Percentiles rank a stretch among this genome's conserved stretches.
Evolutionary conservation across 2,329 filamentous ascomycete genomes (phyloP).

Genomic region (Verticillium nonalfalfae): DNA sequence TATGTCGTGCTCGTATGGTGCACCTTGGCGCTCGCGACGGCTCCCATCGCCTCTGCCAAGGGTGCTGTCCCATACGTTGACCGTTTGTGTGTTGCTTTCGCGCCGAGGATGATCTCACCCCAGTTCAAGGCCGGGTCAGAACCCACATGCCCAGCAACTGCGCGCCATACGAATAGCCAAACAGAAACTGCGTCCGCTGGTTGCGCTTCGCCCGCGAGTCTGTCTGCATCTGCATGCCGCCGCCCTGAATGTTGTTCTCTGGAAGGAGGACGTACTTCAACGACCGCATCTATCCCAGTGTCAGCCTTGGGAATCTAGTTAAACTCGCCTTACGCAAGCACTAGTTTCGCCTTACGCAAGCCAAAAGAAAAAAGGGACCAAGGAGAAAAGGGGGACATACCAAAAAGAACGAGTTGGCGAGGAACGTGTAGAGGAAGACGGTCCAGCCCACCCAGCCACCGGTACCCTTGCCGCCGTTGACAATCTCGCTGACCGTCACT

Average conservation of each 20-base stretch:
- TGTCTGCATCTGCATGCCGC: slow-evolving; percentile 32
- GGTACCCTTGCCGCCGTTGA: slow-evolving; percentile 74
- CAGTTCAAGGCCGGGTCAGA: slow-evolving; percentile 37
- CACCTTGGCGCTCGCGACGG: not conserved
- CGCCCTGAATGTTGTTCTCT: slow-evolving; percentile 61
- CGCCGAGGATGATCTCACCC: not conserved
- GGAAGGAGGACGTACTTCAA: slow-evolving; percentile 93
- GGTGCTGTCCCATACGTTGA: not conserved
- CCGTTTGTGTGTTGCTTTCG: not conserved
- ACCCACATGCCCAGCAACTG: slow-evolving; percentile 94
- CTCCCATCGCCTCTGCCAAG: not conserved
- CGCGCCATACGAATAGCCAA: slow-evolving; percentile 89
- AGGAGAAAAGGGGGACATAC: slow-evolving; percentile 43
- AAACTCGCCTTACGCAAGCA: no score
- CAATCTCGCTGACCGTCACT: slow-evolving; percentile 70
- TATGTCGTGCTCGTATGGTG: not conserved
- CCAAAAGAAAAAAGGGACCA: no score
- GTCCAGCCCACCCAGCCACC: slow-evolving; percentile 85
- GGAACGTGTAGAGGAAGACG: slow-evolving; percentile 85
- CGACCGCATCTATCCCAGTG: slow-evolving; percentile 66
- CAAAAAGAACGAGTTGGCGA: slow-evolving; percentile 92
- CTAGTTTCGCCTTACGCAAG: no score
- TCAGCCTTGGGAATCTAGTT: slow-evolving; percentile 8
- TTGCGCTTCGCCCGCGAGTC: slow-evolving; percentile 82
- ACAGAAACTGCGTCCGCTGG: slow-evolving; percentile 84